These are phyloP conservation scores for Wickerhamomyces alni DNA, from an alignment of 805 yeast genomes.

Conservation along the genomic window DNA sequence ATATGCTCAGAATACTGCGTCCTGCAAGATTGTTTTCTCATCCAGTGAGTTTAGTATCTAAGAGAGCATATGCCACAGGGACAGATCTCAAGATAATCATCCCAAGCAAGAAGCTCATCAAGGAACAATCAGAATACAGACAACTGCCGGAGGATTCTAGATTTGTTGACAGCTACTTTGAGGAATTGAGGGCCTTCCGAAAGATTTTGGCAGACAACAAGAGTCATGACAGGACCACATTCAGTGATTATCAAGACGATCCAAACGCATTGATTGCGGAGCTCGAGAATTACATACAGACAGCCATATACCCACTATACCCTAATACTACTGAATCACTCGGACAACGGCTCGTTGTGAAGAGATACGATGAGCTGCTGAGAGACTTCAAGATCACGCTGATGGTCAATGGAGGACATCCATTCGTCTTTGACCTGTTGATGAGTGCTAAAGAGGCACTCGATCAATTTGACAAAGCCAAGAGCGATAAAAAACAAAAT, in stretches of 20 bases:
- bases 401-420: slow-evolving; percentile 50
- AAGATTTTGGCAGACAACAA: slow-evolving; percentile 19
- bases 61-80: not conserved
- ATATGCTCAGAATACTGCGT: not conserved
- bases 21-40: not conserved
- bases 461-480: slow-evolving; percentile 8
- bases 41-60: not conserved
- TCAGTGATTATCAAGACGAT: slow-evolving; percentile 32
- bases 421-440: slow-evolving; percentile 52
- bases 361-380: slow-evolving; percentile 31
- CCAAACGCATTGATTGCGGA: slow-evolving; percentile 34
- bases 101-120: slow-evolving; percentile 15
- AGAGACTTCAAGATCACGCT: slow-evolving; percentile 38
- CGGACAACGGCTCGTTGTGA: slow-evolving; percentile 16
- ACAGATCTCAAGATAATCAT: not conserved
- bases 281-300: slow-evolving; percentile 32
- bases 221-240: slow-evolving; percentile 21
- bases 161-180: slow-evolving; percentile 43
- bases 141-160: slow-evolving; percentile 51
- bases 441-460: slow-evolving; percentile 11
- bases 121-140: slow-evolving; percentile 29
- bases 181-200: slow-evolving; percentile 31
- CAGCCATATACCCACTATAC: slow-evolving; percentile 22
- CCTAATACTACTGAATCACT: slow-evolving; percentile 4
- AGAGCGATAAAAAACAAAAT: not conserved